phyloP scores from a whole-genome alignment of 2,329 filamentous ascomycete species.

The Ceratocystis variospora region DNA sequence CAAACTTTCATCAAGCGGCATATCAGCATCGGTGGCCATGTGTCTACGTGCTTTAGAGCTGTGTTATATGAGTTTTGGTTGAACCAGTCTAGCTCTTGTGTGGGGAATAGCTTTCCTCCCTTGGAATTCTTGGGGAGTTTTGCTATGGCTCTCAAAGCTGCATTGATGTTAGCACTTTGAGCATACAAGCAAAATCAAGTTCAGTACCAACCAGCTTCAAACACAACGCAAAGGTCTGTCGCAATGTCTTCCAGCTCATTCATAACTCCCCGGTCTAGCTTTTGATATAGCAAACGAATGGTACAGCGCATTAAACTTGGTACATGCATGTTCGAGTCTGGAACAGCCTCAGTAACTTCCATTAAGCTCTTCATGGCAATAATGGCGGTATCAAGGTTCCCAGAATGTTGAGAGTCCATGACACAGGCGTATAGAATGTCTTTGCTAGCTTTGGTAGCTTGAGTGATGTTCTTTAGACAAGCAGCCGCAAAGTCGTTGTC shows the following conservation, averaged over 20 bases:
- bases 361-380: slow-evolving; percentile 27
- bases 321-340: slow-evolving; percentile 24
- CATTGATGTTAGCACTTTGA: slow-evolving; percentile 14
- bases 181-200: not conserved
- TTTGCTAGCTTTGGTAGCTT: slow-evolving; percentile 34
- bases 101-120: slow-evolving; percentile 40
- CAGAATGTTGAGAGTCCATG: slow-evolving; percentile 55
- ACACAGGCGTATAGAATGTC: slow-evolving; percentile 68
- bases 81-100: slow-evolving; percentile 68
- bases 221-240: slow-evolving; percentile 41
- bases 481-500: slow-evolving; percentile 46
- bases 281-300: slow-evolving; percentile 36
- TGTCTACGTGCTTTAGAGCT: slow-evolving; percentile 45
- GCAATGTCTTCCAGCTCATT: slow-evolving; percentile 23
- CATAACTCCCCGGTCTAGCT: slow-evolving; percentile 28
- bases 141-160: slow-evolving; percentile 32
- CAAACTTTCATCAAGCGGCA: slow-evolving; percentile 44
- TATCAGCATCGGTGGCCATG: slow-evolving; percentile 40
- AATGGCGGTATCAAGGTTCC: slow-evolving; percentile 45
- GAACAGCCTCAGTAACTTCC: slow-evolving; percentile 22
- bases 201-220: slow-evolving; percentile 31
- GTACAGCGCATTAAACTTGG: slow-evolving; percentile 35
- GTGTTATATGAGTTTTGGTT: slow-evolving; percentile 70
- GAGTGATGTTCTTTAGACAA: slow-evolving; percentile 48
- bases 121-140: slow-evolving; percentile 28